Conservation (phyloP, 345 rosid genomes). For the Dovyalis caffra region DNA sequence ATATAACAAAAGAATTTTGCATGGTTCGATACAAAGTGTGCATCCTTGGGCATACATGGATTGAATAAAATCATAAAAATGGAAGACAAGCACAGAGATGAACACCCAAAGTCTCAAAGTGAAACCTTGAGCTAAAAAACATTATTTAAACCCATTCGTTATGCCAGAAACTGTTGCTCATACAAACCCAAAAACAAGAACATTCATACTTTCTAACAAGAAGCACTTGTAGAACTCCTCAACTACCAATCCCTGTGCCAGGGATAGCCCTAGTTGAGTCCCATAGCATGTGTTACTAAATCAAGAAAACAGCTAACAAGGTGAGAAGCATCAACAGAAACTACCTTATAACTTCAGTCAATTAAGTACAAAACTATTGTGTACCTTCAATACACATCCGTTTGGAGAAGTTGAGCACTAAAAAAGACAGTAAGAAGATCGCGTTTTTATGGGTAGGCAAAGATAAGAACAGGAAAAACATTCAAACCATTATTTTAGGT, state of each 20-base stretch:
- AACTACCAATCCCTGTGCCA: too few species aligned
- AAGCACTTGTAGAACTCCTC: too few species aligned
- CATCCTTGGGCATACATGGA: neutral
- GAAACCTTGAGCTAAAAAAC: neutral
- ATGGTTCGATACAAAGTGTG: neutral
- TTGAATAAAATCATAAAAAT: neutral
- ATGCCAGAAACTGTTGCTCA: neutral
- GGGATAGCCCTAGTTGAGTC: too few species aligned
- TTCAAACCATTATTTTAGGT: neutral
- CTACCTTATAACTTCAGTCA: neutral
- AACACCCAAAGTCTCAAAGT: neutral
- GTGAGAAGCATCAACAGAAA: neutral
- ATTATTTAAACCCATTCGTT: neutral
- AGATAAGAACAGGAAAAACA: neutral
- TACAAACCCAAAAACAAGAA: neutral
- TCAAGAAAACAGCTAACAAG: neutral
- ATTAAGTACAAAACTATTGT: too few species aligned
- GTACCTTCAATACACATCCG: too few species aligned
- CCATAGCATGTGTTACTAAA: too few species aligned
- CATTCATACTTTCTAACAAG: neutral
- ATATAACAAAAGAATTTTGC: neutral
- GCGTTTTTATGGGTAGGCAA: neutral
- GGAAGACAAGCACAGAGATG: neutral
- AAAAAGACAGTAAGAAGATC: too few species aligned
- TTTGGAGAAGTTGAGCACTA: too few species aligned